Conservation (phyloP, 805 yeast species). For the Hanseniaspora meyeri region DNA sequence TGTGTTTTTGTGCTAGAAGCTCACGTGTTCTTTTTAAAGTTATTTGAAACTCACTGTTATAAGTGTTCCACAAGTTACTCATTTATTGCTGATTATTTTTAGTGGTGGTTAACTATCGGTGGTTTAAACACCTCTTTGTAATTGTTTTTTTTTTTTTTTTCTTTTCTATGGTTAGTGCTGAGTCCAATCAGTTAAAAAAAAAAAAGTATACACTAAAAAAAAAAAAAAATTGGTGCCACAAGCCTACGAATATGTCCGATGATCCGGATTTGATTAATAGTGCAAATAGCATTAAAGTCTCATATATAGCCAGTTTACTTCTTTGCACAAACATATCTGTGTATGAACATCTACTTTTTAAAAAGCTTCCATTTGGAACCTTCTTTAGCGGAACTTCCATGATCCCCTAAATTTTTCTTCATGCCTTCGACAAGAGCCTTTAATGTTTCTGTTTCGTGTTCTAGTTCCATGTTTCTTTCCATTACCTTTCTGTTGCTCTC, state of each 20-base stretch:
- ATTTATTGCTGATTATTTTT: slow-evolving; percentile 13
- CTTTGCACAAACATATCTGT: no score
- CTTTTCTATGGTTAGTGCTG: not conserved
- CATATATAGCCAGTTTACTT: no score
- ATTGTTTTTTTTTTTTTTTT: not conserved
- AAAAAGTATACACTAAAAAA: no score
- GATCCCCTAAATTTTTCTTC: slow-evolving; percentile 23
- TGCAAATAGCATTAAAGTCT: no score
- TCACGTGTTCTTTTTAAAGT: slow-evolving; percentile 23
- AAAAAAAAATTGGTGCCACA: not conserved
- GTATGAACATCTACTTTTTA: not conserved
- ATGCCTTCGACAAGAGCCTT: slow-evolving; percentile 33
- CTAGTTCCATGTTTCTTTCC: slow-evolving; percentile 47
- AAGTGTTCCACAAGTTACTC: slow-evolving; percentile 24
- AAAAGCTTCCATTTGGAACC: slow-evolving; percentile 8
- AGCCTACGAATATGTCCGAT: no score
- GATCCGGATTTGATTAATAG: no score
- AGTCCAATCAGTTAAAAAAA: not conserved
- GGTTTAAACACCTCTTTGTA: not conserved
- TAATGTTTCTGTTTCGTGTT: slow-evolving; percentile 37
- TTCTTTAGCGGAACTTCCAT: not conserved
- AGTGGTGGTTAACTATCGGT: not conserved
- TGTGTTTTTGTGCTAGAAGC: slow-evolving; percentile 16
- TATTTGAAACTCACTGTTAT: slow-evolving; percentile 31
- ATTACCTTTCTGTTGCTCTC: slow-evolving; percentile 53